Evolutionary conservation across 1,284 basidiomycete genomes (phyloP).

Genomic region (Fistulinella staudtii): DNA sequence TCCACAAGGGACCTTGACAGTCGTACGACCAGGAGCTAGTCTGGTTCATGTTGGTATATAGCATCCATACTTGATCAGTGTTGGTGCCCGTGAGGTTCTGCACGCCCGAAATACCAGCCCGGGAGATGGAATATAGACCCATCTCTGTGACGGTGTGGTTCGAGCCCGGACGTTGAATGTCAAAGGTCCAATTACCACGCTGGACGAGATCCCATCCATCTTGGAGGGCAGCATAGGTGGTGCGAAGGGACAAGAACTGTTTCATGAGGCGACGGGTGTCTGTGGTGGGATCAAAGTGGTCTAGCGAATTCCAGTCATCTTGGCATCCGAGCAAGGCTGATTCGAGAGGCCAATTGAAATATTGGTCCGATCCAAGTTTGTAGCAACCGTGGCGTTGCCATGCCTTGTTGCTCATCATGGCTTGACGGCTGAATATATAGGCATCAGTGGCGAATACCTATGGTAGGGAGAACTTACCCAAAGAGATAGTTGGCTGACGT

Average conservation of each 20-base stretch:
- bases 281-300: conserved; percentile 88
- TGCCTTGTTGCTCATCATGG: conserved; percentile 79
- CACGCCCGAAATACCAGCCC: conserved; percentile 52
- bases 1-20: conserved; percentile 61
- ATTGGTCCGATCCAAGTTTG: conserved; percentile 81
- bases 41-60: conserved; percentile 81
- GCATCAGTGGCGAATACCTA: neutral
- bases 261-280: conserved; percentile 69
- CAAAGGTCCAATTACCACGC: conserved; percentile 78
- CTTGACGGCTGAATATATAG: conserved; percentile 65
- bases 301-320: conserved; percentile 85
- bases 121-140: conserved; percentile 80
- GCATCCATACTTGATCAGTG: conserved; percentile 70
- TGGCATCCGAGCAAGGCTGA: conserved; percentile 74
- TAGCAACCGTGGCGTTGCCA: conserved; percentile 95
- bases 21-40: conserved; percentile 62
- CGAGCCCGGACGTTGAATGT: conserved; percentile 77
- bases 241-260: conserved; percentile 70
- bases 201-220: conserved; percentile 82
- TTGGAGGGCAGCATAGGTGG: conserved; percentile 67
- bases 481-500: conserved; percentile 85
- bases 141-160: conserved; percentile 76
- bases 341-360: conserved; percentile 85
- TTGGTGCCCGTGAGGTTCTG: conserved; percentile 58
- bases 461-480: conserved; percentile 46